Conservation (phyloP, 2,329 filamentous ascomycete species). For the Camillea tinctor region DNA sequence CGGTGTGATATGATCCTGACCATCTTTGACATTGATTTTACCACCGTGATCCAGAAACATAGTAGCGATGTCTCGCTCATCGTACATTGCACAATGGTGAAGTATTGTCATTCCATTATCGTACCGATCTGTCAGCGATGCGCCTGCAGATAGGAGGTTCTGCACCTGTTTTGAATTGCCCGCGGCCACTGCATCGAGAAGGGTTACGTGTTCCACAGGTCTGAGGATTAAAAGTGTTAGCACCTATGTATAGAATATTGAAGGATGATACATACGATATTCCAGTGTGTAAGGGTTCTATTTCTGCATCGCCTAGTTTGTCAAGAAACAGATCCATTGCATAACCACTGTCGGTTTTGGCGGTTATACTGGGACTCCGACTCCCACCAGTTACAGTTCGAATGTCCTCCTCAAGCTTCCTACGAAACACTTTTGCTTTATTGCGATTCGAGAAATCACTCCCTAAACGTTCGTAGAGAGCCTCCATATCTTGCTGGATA, state of each 20-base stretch:
- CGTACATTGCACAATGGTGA: conserved; percentile 3
- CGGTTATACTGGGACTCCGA: background rate
- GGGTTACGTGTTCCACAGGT: background rate
- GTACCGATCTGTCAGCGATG: background rate
- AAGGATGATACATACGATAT: background rate
- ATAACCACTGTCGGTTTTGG: background rate
- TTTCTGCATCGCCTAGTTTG: background rate
- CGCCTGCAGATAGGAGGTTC: background rate
- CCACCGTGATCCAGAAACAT: background rate
- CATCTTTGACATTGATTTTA: conserved; percentile 1
- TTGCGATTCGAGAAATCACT: background rate
- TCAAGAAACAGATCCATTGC: background rate
- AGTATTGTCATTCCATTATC: conserved; percentile 3
- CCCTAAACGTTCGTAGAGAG: background rate
- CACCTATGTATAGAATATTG: background rate
- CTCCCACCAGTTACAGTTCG: conserved; percentile 2
- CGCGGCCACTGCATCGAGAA: background rate
- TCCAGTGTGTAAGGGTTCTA: background rate
- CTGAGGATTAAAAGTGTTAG: background rate
- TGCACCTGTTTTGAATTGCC: background rate
- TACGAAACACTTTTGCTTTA: background rate
- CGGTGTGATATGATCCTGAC: background rate
- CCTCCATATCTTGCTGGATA: conserved; percentile 2
- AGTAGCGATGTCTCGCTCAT: background rate
- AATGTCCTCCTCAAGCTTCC: conserved; percentile 3